Conservation (phyloP, 2,329 filamentous ascomycete genomes). For the Apiospora aurea region DNA sequence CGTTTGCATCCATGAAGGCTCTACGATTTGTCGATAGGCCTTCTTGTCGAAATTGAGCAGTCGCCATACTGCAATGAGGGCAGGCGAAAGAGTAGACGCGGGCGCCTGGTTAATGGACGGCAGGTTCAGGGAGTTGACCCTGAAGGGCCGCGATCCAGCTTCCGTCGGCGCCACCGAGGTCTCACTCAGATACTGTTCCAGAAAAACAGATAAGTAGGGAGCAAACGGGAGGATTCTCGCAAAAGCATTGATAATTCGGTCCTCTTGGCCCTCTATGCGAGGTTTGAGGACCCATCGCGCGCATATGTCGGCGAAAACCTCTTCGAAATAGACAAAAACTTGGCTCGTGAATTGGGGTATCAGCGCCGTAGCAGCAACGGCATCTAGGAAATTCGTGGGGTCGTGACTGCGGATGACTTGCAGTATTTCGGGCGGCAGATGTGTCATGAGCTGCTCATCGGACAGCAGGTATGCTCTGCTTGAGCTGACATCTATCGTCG, state of each 20-base stretch:
- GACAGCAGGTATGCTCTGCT: slow-evolving; percentile 63
- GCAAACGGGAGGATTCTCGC: slow-evolving; percentile 83
- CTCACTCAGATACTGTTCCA: slow-evolving; percentile 56
- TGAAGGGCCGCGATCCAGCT: slow-evolving; percentile 32
- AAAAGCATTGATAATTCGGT: slow-evolving; percentile 71
- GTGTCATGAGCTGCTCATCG: slow-evolving; percentile 59
- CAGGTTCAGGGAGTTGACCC: slow-evolving; percentile 39
- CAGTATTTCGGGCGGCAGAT: slow-evolving; percentile 75
- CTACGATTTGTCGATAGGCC: slow-evolving; percentile 70
- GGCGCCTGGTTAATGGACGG: slow-evolving; percentile 28
- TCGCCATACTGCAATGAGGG: slow-evolving; percentile 77
- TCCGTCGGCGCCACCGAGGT: slow-evolving; percentile 34
- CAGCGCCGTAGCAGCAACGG: slow-evolving; percentile 73
- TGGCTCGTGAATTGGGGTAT: slow-evolving; percentile 73
- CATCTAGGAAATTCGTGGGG: slow-evolving; percentile 73
- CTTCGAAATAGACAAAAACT: slow-evolving; percentile 77
- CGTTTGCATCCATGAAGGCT: slow-evolving; percentile 70
- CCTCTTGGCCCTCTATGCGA: slow-evolving; percentile 46
- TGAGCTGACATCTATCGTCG: slow-evolving; percentile 60
- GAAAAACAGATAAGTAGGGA: slow-evolving; percentile 78
- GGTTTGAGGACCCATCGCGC: slow-evolving; percentile 74
- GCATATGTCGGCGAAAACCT: slow-evolving; percentile 81
- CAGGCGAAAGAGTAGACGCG: slow-evolving; percentile 37
- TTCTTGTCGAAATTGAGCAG: slow-evolving; percentile 78
- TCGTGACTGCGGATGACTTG: slow-evolving; percentile 69